phyloP scores from a whole-genome alignment of 257 asterid species.

The Nyctanthes arbortristis region DNA sequence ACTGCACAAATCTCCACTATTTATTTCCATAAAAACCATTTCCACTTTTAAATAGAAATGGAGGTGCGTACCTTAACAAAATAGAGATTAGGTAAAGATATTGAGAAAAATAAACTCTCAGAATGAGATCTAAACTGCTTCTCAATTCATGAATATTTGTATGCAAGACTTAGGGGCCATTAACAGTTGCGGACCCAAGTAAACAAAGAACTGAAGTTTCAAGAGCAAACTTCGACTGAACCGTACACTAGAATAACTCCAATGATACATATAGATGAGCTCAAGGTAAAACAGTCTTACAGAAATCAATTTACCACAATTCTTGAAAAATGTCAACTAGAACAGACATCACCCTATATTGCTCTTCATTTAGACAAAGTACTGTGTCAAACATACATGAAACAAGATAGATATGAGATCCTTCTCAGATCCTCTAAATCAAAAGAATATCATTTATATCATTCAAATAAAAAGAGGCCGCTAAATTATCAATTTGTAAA shows the following conservation, averaged over 20 bases:
- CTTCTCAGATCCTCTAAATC: too few relatives aligned
- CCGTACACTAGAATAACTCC: background rate
- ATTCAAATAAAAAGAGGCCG: too few relatives aligned
- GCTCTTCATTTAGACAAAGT: too few relatives aligned
- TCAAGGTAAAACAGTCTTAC: background rate
- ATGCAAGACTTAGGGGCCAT: background rate
- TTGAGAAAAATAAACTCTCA: background rate
- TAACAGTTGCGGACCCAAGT: background rate
- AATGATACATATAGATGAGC: background rate
- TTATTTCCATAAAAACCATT: too few relatives aligned
- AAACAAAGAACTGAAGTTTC: background rate
- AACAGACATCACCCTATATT: background rate
- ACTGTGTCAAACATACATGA: too few relatives aligned
- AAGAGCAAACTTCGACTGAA: background rate
- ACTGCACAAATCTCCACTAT: too few relatives aligned
- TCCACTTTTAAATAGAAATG: too few relatives aligned
- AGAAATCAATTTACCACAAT: background rate
- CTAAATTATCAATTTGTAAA: too few relatives aligned
- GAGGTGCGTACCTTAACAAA: too few relatives aligned
- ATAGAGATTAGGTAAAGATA: too few relatives aligned
- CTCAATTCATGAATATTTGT: background rate
- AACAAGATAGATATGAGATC: too few relatives aligned
- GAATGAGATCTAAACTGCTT: background rate
- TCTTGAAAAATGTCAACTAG: background rate
- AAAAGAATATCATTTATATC: too few relatives aligned